Percentiles rank a stretch among this genome's conserved stretches.
Evolutionary conservation across 495 filamentous ascomycete genomes (phyloP).

Genomic region (Annulohypoxylon maeteangense): DNA sequence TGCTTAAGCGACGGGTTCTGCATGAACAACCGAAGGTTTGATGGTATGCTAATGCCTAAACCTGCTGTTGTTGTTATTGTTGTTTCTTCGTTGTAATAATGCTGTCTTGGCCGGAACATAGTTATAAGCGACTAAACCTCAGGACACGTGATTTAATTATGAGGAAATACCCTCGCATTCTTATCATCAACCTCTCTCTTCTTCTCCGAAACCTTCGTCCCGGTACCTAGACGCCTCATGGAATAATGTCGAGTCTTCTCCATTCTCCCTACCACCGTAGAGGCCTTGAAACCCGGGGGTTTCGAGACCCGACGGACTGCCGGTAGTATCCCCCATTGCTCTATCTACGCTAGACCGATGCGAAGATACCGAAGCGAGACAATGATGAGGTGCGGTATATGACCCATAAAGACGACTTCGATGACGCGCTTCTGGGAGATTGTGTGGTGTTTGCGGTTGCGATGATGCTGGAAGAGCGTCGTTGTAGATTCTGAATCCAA

Average conservation of each 20-base stretch:
- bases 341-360: constrained; percentile 29
- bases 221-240: constrained; percentile 40
- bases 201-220: constrained; percentile 11
- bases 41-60: constrained; percentile 5
- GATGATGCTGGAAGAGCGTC: constrained; percentile 59
- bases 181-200: constrained; percentile 6
- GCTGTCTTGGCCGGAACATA: constrained; percentile 4
- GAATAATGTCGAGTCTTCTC: constrained; percentile 53
- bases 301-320: constrained; percentile 50
- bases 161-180: background rate
- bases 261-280: constrained; percentile 60
- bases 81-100: constrained; percentile 12
- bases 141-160: background rate
- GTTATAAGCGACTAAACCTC: constrained; percentile 6
- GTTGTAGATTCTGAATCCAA: constrained; percentile 58
- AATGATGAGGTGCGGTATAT: constrained; percentile 57
- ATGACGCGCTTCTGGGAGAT: constrained; percentile 63
- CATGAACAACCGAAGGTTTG: constrained; percentile 15
- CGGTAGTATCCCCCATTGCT: constrained; percentile 12
- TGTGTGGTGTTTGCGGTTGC: constrained; percentile 67
- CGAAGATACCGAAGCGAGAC: constrained; percentile 24
- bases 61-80: constrained; percentile 12
- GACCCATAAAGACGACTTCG: constrained; percentile 57
- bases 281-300: constrained; percentile 55
- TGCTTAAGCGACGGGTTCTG: background rate